Evolutionary conservation across 78 protist genomes (phyloP).

Genomic region (Guillardia theta): DNA sequence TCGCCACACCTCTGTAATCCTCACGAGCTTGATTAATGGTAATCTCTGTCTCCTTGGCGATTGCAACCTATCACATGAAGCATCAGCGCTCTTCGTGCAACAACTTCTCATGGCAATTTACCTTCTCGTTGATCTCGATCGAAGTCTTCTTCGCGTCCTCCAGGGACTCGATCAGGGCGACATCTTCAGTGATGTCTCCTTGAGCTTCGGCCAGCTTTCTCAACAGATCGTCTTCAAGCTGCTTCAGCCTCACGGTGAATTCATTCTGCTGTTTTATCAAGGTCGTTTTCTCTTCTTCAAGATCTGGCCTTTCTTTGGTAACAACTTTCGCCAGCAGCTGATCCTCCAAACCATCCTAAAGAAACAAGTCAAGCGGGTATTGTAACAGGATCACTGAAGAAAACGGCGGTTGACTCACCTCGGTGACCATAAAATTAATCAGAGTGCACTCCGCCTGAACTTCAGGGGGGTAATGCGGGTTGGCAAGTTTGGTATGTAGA

Average conservation of each 20-base stretch:
- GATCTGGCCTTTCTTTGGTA: slow-evolving; percentile 59
- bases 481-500: slow-evolving; percentile 61
- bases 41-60: slow-evolving; percentile 41
- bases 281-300: slow-evolving; percentile 37
- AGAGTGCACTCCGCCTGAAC: slow-evolving; percentile 55
- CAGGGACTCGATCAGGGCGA: slow-evolving; percentile 62
- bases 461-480: slow-evolving; percentile 72
- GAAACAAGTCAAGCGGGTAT: too few species aligned
- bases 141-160: slow-evolving; percentile 53
- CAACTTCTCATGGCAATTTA: too few species aligned
- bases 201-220: slow-evolving; percentile 46
- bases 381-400: too few species aligned
- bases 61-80: too few species aligned
- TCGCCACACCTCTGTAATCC: slow-evolving; percentile 59
- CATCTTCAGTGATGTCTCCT: slow-evolving; percentile 56
- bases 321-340: slow-evolving; percentile 63
- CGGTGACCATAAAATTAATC: slow-evolving; percentile 70
- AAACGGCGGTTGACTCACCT: too few species aligned
- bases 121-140: slow-evolving; percentile 50
- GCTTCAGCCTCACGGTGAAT: slow-evolving; percentile 3
- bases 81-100: too few species aligned
- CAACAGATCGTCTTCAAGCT: slow-evolving; percentile 60
- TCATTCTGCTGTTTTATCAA: slow-evolving; percentile 46
- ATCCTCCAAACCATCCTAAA: slow-evolving; percentile 64
- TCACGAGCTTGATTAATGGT: slow-evolving; percentile 52